A percentile compares a stretch with the other conserved stretches of the same genome.
Evolutionary conservation across 2,329 filamentous ascomycete species (phyloP).

Genomic region (Talaromyces amestolkiae): DNA sequence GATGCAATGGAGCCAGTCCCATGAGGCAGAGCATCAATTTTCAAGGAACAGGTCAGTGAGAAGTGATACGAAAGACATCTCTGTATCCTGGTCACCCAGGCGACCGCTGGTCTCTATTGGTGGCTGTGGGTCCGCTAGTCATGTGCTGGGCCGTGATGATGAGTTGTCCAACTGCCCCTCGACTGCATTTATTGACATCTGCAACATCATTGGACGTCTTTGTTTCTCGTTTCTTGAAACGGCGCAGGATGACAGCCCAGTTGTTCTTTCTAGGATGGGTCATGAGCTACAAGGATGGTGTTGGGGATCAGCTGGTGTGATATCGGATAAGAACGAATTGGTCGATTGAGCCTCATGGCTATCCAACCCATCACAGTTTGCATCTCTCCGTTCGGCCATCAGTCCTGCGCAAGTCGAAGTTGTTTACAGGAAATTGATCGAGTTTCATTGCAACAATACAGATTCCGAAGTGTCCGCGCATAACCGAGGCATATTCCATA

Average conservation of each 20-base stretch:
- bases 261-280: neutral
- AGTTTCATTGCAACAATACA: neutral
- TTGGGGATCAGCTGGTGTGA: neutral
- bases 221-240: neutral
- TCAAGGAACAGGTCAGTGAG: neutral
- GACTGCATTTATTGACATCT: slow-evolving; percentile 4
- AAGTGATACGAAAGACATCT: neutral
- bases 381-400: neutral
- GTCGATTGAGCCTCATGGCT: neutral
- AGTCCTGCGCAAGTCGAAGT: neutral
- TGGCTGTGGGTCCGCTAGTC: slow-evolving; percentile 17
- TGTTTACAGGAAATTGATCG: neutral
- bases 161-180: slow-evolving; percentile 19
- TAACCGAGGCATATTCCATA: neutral
- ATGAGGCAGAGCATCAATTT: neutral
- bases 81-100: slow-evolving; percentile 13
- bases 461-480: neutral
- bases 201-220: slow-evolving; percentile 11
- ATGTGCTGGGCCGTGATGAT: slow-evolving; percentile 19
- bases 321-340: neutral
- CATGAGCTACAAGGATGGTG: neutral
- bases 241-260: neutral
- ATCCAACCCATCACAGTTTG: neutral
- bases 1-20: neutral
- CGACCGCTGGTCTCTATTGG: slow-evolving; percentile 18